A percentile compares a stretch with the other conserved stretches of the same genome.
Evolutionary conservation across 2,329 filamentous ascomycete genomes (phyloP).

Genomic region (Epichloe typhina): DNA sequence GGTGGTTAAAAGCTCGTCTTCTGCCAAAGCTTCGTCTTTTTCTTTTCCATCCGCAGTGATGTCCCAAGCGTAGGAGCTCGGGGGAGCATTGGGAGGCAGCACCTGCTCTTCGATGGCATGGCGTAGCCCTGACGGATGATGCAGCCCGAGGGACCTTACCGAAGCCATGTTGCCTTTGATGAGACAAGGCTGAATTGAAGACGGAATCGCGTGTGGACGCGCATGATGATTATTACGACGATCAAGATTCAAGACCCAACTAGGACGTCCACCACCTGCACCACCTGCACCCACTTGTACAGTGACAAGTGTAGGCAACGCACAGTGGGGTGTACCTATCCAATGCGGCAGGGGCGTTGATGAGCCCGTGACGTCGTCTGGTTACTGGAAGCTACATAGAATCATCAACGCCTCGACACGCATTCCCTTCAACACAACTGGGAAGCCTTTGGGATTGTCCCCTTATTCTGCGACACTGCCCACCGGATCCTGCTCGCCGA

Average conservation of each 20-base stretch:
- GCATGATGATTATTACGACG: not conserved
- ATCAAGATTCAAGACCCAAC: no score
- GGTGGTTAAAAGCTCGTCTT: conserved; percentile 74
- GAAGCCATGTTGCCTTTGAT: conserved; percentile 55
- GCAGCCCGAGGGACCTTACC: conserved; percentile 80
- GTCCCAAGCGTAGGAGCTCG: conserved; percentile 64
- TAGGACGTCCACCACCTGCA: no score
- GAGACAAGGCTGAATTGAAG: not conserved
- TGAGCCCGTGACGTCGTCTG: not conserved
- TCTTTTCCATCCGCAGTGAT: conserved; percentile 32
- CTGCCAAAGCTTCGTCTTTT: conserved; percentile 29
- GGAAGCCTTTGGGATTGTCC: not conserved
- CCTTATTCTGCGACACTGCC: not conserved
- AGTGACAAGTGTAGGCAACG: no score
- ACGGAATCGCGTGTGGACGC: conserved; percentile 1
- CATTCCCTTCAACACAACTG: not conserved
- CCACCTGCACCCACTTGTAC: no score
- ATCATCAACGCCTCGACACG: not conserved
- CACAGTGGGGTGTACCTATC: not conserved
- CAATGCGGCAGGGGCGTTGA: not conserved
- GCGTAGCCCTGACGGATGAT: conserved; percentile 71
- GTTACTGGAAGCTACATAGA: not conserved
- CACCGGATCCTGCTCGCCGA: not conserved
- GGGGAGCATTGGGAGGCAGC: conserved; percentile 53
- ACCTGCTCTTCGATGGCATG: conserved; percentile 74